Evolutionary conservation across 495 filamentous ascomycete genomes (phyloP).

Genomic region (Penicillium maclennaniae): DNA sequence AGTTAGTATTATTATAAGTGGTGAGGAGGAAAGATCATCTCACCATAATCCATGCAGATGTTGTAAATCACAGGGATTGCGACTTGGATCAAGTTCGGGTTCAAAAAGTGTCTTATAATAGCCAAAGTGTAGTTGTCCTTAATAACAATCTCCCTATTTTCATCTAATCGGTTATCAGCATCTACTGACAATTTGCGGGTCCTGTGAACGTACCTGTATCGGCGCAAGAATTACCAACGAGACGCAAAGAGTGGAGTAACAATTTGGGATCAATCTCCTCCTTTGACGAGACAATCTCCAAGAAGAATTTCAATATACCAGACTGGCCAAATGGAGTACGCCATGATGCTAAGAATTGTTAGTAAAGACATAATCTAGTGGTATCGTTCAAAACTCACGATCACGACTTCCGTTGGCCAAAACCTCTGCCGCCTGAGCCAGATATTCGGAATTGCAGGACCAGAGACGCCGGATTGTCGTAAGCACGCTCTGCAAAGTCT

Average conservation of each 20-base stretch:
- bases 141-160: conserved; percentile 65
- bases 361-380: not conserved
- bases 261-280: conserved; percentile 31
- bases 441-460: conserved; percentile 34
- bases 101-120: conserved; percentile 50
- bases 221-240: conserved; percentile 79
- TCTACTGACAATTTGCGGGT: conserved; percentile 1
- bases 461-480: conserved; percentile 33
- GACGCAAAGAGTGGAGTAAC: conserved; percentile 56
- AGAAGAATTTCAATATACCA: conserved; percentile 64
- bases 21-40: not conserved
- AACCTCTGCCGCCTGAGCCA: conserved; percentile 53
- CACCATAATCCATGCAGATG: conserved; percentile 71
- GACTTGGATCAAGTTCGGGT: conserved; percentile 50
- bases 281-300: conserved; percentile 47
- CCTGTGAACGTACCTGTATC: conserved; percentile 57
- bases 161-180: conserved; percentile 49
- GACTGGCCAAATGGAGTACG: conserved; percentile 61
- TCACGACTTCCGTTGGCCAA: conserved; percentile 65
- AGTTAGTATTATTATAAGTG: conserved; percentile 9
- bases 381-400: conserved; percentile 44
- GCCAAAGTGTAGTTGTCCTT: conserved; percentile 52
- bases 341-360: conserved; percentile 50
- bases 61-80: conserved; percentile 69
- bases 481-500: conserved; percentile 23